A percentile compares a stretch with the other conserved stretches of the same genome.
phyloP scores from a whole-genome alignment of 345 rosid genomes.

The Nasturtium officinale region DNA sequence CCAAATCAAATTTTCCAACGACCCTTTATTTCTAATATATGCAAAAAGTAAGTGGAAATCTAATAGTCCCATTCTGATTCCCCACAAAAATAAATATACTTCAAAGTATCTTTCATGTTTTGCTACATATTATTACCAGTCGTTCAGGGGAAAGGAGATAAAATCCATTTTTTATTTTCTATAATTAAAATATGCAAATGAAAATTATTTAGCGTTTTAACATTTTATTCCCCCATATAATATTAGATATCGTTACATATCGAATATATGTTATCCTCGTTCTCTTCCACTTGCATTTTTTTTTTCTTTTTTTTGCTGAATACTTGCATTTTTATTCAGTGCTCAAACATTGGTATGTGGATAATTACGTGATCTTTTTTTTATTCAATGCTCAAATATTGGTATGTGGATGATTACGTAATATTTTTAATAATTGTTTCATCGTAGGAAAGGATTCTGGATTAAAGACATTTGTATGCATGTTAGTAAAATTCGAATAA shows the following conservation, averaged over 20 bases:
- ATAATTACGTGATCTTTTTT: too few relatives aligned
- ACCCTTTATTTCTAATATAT: background rate
- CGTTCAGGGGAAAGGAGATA: background rate
- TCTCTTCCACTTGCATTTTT: slow-evolving; percentile 30
- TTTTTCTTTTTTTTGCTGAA: too few relatives aligned
- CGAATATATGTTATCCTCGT: slow-evolving; percentile 34
- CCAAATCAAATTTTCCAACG: background rate
- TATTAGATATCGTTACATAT: background rate
- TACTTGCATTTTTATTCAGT: background rate
- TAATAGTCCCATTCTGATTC: slow-evolving; percentile 13
- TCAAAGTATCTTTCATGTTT: background rate
- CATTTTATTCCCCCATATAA: slow-evolving; percentile 3
- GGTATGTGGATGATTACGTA: slow-evolving; percentile 13
- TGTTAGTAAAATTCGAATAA: background rate
- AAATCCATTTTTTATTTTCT: background rate
- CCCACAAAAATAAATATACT: background rate
- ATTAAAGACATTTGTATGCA: background rate
- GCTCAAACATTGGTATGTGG: too few relatives aligned
- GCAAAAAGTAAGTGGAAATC: slow-evolving; percentile 32
- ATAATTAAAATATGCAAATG: background rate
- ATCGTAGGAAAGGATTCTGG: background rate
- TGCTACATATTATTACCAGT: slow-evolving; percentile 8
- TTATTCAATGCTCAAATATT: slow-evolving; percentile 13
- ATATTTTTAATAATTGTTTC: slow-evolving; percentile 15
- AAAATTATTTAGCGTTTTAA: background rate